Evolutionary conservation across 139 green algal genomes (phyloP).

Genomic region (Haematococcus lacustris): DNA sequence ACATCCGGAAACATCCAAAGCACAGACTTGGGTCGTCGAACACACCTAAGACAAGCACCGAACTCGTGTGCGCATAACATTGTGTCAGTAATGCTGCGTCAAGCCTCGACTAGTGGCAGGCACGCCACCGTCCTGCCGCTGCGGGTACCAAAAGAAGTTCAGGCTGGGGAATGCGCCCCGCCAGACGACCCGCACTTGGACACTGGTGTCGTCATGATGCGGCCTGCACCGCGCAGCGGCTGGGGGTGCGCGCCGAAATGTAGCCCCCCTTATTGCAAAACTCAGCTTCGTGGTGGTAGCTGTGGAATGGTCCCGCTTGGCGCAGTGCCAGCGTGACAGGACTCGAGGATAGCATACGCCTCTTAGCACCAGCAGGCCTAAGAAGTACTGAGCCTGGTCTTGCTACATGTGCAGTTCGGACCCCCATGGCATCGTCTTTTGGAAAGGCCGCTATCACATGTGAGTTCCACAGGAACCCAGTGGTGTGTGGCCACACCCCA

Average conservation of each 20-base stretch:
- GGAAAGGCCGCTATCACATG: conserved; percentile 40
- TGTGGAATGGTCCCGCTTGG: background rate
- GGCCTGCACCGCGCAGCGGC: background rate
- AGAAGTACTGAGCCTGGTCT: background rate
- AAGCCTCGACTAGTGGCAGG: no score
- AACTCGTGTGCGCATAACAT: no score
- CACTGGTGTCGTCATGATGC: background rate
- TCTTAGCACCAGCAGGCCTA: background rate
- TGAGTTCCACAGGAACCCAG: conserved; percentile 13
- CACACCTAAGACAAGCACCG: no score
- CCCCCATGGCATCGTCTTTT: conserved; percentile 57
- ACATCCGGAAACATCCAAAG: no score
- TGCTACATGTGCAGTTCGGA: conserved; percentile 55
- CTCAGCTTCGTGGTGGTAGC: background rate
- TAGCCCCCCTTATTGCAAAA: background rate
- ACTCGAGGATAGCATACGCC: background rate
- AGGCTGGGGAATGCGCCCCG: background rate
- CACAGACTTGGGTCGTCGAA: no score
- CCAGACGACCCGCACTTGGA: background rate
- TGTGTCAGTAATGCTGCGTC: no score
- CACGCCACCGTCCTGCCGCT: no score
- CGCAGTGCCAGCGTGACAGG: background rate
- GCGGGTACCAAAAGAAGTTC: background rate
- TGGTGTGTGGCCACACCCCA: background rate
- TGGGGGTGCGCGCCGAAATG: background rate